Base-by-base conservation (phyloP, 2,329 filamentous ascomycete genomes). In the Achaetomium macrosporum region DNA sequence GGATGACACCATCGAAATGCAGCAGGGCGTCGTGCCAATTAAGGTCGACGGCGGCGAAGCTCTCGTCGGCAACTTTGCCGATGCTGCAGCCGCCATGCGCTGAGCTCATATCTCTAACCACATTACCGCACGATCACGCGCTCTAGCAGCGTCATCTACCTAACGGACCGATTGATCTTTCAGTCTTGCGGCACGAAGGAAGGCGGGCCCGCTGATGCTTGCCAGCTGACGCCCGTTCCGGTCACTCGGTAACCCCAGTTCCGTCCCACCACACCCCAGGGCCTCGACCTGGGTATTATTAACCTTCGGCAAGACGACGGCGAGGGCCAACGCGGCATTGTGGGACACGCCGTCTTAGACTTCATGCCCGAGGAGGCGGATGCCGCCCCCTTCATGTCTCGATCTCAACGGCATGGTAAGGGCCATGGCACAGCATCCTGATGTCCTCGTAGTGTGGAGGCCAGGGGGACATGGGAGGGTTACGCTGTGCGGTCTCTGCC, bases 41-140 rank as follows among this genome's bases (percentile, higher is more conserved):
- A 72, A 71, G 61, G 65, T 70, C 15, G 68, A 69, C 42, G 66
- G 65, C 25, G 66, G 66, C 33, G 71, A 71, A 42, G 73, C 76
- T 42, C 73, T 83, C 39, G 78, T 83, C 13, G 79, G 80, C 41
- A 82, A 79, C 15, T 83, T 83, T 69, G 76, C 77, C 42, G 80
- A 83, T 62, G 80, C 79, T 19, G 78, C 77, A 19, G 75, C 75
- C 11, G 76, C 74, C 15, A 77, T 78, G 69, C 70, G 71, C 62
- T 74, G 60, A 71, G 35, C 30, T 31, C 17, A 13, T 35, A 29
- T 19, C 19, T 12, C 31, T 8, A 10, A 33, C 31, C 17, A 3
- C 19, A 16, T 8, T 25, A 9, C 51, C n/a, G 20, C 39, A 13
- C 37, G 19, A 13, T 51, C 36, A 11, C n/a, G 36, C 12, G 16